Percentiles rank a stretch among this genome's conserved stretches.
Conservation (phyloP, 352 stramenopile species). For the Bremia lactucae region DNA sequence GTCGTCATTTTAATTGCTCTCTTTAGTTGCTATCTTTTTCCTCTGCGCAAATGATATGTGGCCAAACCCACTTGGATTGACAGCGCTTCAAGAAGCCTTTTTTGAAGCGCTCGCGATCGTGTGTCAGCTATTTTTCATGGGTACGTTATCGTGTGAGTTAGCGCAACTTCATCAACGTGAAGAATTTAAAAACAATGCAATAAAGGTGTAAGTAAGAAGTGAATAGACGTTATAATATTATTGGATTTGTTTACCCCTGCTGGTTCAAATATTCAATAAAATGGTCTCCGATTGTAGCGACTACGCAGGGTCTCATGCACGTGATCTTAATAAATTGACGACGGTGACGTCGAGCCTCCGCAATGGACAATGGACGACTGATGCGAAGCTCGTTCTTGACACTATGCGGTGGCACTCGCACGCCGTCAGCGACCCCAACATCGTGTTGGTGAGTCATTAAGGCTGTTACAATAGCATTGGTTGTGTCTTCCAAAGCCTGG, state of each 20-base stretch:
- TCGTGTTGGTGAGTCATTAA: conserved; percentile 57
- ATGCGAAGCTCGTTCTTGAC: conserved; percentile 31
- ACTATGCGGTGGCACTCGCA: conserved; percentile 26
- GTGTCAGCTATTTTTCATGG: conserved; percentile 84
- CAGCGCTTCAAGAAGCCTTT: conserved; percentile 69
- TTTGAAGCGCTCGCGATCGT: conserved; percentile 78
- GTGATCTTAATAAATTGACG: conserved; percentile 80
- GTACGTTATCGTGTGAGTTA: conserved; percentile 68
- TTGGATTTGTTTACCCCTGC: conserved; percentile 28
- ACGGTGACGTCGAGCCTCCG: conserved; percentile 57
- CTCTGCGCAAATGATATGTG: conserved; percentile 73
- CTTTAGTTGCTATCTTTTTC: conserved; percentile 61
- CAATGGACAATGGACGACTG: conserved; percentile 36
- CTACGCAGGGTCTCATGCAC: conserved; percentile 40
- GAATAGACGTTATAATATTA: conserved; percentile 21
- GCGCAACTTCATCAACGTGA: conserved; percentile 44
- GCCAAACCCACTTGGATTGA: conserved; percentile 72
- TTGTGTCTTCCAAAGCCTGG: conserved; percentile 57
- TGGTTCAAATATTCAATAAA: conserved; percentile 77
- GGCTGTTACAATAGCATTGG: conserved; percentile 40
- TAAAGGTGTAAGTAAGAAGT: conserved; percentile 32
- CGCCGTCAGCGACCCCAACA: conserved; percentile 37
- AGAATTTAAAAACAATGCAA: conserved; percentile 49
- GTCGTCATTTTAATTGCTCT: not conserved
- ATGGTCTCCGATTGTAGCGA: conserved; percentile 39